Conservation (phyloP, 768 basidiomycete species). For the Russula griseocarnosa region DNA sequence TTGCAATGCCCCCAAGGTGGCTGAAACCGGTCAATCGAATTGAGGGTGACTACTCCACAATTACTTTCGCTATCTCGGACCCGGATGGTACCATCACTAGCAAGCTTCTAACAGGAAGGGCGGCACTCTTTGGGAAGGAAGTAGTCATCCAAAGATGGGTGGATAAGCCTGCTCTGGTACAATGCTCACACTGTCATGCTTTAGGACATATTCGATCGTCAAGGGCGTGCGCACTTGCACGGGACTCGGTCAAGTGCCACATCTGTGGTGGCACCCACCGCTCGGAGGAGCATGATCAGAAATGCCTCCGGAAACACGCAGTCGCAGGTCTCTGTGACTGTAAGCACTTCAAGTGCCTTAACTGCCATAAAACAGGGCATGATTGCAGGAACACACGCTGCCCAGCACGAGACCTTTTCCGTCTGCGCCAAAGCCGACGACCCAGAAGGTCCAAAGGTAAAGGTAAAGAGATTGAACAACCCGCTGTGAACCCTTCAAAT, state of each 20-base stretch:
- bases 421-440: background rate
- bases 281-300: no score
- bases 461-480: background rate
- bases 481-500: no score
- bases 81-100: background rate
- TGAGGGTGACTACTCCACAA: rapidly evolving
- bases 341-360: background rate
- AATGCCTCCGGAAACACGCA: background rate
- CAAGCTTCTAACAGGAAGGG: rapidly evolving
- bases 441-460: background rate
- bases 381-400: background rate
- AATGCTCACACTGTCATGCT: background rate
- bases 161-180: background rate
- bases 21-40: background rate
- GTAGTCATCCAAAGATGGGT: no score
- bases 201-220: background rate
- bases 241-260: background rate
- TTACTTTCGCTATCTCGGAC: background rate
- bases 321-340: background rate
- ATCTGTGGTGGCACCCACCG: background rate
- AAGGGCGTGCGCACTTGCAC: background rate
- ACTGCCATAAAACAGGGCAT: background rate
- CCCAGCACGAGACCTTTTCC: background rate
- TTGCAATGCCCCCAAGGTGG: background rate
- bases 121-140: background rate